Base-by-base conservation (phyloP, 345 rosid species). In the Eucalyptus cladocalyx region DNA sequence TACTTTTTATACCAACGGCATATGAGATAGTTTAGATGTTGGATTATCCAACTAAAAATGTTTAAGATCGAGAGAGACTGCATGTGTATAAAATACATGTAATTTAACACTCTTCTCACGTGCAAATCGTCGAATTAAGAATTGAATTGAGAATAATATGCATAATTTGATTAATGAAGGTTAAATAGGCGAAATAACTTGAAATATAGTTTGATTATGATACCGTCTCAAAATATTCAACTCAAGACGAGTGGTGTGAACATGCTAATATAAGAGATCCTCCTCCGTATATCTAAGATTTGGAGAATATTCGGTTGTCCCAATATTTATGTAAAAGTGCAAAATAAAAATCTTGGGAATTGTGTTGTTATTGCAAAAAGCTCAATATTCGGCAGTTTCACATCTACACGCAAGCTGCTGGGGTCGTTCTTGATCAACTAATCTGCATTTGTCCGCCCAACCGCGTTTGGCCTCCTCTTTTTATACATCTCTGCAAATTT, bases 111-210 rank as follows among this genome's bases (percentile, higher is more conserved):
- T 7, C 37, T 30, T 56, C 28, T 56, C 12, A 23, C 0, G 28
- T 56, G 24, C 24, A 53, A 53, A 53, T 1, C 56, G 1, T 53
- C 9, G 2, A 53, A 53, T 18, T 53, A 18, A 53, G 24, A 51
- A 51, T 54, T 54, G 5, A 54, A 54, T 54, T 54, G 28, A 21
- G 11, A 23, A 56, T 56, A 23, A 23, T 56, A 21, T 9, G 28
- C 2, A 56, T 56, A 56, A 56, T 56, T 56, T 56, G 28, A 56
- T 24, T 56, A 56, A 56, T 56, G 60, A 56, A 24, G 12, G 28
- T 56, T 23, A 23, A 0, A 23, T 0, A 23, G 0, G 2, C 0
- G 1, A 56, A 56, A 23, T 56, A 56, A 24, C 5, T 23, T 21
- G 60, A 23, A 54, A 23, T 23, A 54, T 4, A 54, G 4, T 23